Evolutionary conservation across 208 protist genomes (phyloP).

Genomic region (Phytomonas francai): DNA sequence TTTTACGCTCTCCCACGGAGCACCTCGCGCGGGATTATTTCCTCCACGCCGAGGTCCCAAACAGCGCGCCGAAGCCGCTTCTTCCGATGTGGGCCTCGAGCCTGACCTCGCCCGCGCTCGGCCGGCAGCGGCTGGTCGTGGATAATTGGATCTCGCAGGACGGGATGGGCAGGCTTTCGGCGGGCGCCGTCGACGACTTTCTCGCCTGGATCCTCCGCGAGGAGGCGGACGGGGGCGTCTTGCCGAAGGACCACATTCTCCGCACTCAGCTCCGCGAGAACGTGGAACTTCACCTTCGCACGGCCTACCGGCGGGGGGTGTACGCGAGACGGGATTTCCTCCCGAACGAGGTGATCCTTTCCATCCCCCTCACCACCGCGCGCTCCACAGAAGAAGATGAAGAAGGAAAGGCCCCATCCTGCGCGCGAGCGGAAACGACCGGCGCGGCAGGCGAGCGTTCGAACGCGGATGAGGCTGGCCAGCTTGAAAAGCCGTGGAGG

Average conservation of each 20-base stretch:
- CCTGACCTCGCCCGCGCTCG: slow-evolving; percentile 47
- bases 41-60: slow-evolving; percentile 34
- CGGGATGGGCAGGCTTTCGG: slow-evolving; percentile 17
- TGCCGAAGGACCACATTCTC: slow-evolving; percentile 9
- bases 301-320: slow-evolving; percentile 32
- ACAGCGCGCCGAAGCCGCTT: slow-evolving; percentile 49
- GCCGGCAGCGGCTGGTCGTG: slow-evolving; percentile 31
- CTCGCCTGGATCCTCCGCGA: slow-evolving; percentile 1
- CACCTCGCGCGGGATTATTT: slow-evolving; percentile 12
- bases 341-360: slow-evolving; percentile 37
- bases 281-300: slow-evolving; percentile 35
- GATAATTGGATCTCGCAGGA: slow-evolving; percentile 56
- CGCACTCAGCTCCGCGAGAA: slow-evolving; percentile 17
- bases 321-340: slow-evolving; percentile 37
- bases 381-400: neutral
- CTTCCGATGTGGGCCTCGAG: slow-evolving; percentile 70
- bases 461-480: neutral
- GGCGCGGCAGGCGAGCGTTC: neutral
- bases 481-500: neutral
- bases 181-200: slow-evolving; percentile 17
- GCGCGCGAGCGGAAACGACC: neutral
- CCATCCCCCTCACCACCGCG: slow-evolving; percentile 27
- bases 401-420: neutral
- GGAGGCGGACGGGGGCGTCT: slow-evolving; percentile 6
- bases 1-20: slow-evolving; percentile 23